phyloP scores from a whole-genome alignment of 2,329 filamentous ascomycete genomes.

The Westerdykella ornata region DNA sequence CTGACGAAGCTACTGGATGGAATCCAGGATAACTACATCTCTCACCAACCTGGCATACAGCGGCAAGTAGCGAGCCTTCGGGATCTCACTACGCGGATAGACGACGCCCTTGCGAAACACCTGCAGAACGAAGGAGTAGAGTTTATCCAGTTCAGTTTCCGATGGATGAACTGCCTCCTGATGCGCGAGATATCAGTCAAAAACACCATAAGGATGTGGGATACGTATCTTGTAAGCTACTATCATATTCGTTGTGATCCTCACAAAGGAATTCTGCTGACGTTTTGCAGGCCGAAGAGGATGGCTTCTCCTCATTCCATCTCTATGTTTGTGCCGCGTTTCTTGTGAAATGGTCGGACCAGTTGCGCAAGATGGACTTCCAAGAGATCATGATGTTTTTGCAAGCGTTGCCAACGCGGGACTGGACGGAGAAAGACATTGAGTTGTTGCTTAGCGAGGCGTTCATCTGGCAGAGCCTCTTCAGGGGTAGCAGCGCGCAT shows the following conservation, averaged over 20 bases:
- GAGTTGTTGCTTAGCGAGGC: constrained; percentile 92
- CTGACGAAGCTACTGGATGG: constrained; percentile 95
- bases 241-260: not conserved
- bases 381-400: constrained; percentile 99
- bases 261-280: constrained; percentile 6
- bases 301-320: constrained; percentile 97
- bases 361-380: constrained; percentile 94
- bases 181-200: constrained; percentile 97
- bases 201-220: constrained; percentile 99
- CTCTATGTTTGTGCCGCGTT: constrained; percentile 98
- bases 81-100: constrained; percentile 86
- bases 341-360: constrained; percentile 95
- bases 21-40: constrained; percentile 98
- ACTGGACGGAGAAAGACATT: constrained; percentile 98
- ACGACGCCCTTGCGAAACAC: constrained; percentile 75
- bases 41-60: constrained; percentile 93
- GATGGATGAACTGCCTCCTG: constrained; percentile 98
- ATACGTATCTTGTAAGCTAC: constrained; percentile 82
- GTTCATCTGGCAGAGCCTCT: constrained; percentile 97
- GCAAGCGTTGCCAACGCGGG: constrained; percentile 82
- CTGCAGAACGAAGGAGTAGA: constrained; percentile 87
- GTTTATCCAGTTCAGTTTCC: constrained; percentile 98
- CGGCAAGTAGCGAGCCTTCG: constrained; percentile 82
- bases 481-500: constrained; percentile 90
- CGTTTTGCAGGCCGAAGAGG: constrained; percentile 73